These are phyloP conservation scores for Phanerochaete carnosa DNA, from an alignment of 768 basidiomycete species.

Conservation along the genomic window DNA sequence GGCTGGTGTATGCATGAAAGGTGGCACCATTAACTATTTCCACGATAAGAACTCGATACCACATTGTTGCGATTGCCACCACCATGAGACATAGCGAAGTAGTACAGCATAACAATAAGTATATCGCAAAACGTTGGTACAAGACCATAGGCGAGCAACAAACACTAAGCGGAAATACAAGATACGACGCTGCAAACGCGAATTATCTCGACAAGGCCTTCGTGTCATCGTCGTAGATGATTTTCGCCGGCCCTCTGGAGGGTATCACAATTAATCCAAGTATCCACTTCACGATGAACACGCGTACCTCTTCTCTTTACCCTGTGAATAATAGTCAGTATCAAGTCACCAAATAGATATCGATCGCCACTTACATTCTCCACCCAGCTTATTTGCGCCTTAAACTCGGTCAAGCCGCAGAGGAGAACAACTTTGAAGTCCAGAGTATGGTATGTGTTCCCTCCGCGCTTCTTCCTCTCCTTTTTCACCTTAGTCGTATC, in stretches of 20 bases:
- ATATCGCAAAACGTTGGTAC: too few species aligned
- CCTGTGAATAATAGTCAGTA: not conserved
- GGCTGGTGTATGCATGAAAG: too few species aligned
- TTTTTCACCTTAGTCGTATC: not conserved
- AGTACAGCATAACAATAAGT: too few species aligned
- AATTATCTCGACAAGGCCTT: not conserved
- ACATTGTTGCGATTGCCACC: too few species aligned
- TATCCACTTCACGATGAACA: not conserved
- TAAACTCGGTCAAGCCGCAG: not conserved
- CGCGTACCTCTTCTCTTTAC: constrained; percentile 1
- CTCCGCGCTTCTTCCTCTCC: not conserved
- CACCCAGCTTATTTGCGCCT: constrained; percentile 1
- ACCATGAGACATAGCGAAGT: too few species aligned
- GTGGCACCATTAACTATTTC: too few species aligned
- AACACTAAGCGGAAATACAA: too few species aligned
- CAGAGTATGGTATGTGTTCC: not conserved
- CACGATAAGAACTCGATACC: too few species aligned
- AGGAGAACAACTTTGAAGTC: not conserved
- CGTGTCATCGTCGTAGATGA: constrained; percentile 29
- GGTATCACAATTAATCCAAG: not conserved
- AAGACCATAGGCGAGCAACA: too few species aligned
- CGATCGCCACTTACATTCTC: not conserved
- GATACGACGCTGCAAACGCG: too few species aligned
- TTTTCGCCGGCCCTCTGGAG: constrained; percentile 18
- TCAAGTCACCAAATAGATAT: not conserved